Evolutionary conservation across 176 grass and related monocot species (phyloP).

Genomic region (Eleusine indica): DNA sequence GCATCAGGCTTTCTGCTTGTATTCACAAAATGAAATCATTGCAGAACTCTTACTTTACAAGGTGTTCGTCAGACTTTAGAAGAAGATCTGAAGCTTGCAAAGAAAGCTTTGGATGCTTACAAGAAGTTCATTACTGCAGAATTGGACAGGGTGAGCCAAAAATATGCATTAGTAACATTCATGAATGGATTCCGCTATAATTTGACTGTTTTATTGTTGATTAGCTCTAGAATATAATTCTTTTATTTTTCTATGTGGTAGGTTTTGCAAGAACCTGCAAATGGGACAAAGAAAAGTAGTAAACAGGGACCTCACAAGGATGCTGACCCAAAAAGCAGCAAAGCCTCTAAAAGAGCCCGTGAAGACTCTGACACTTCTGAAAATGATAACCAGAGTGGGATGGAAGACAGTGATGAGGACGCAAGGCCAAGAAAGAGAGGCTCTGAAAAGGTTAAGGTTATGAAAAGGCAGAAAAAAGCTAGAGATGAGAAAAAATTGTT

Average conservation of each 20-base stretch:
- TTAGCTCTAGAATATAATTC: conserved; percentile 22
- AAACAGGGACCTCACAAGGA: conserved; percentile 50
- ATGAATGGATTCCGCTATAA: conserved; percentile 18
- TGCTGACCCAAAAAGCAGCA: conserved; percentile 37
- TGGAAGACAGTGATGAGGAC: conserved; percentile 56
- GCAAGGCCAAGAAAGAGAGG: conserved; percentile 56
- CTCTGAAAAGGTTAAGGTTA: conserved; percentile 58
- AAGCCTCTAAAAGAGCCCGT: conserved; percentile 65
- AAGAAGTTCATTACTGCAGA: conserved; percentile 70
- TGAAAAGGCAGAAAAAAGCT: conserved; percentile 62
- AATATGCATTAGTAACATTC: conserved; percentile 17
- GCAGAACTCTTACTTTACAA: conserved; percentile 79
- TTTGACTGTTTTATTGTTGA: conserved; percentile 28
- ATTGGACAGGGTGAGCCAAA: conserved; percentile 64
- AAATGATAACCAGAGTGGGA: conserved; percentile 58
- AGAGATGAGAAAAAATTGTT: conserved; percentile 49
- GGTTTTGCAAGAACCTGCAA: conserved; percentile 74
- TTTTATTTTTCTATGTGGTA: conserved; percentile 39
- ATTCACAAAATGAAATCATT: conserved; percentile 48
- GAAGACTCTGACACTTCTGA: conserved; percentile 64
- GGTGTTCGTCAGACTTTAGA: conserved; percentile 88
- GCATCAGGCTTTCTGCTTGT: conserved; percentile 29
- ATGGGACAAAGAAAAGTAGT: conserved; percentile 61
- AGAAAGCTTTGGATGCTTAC: conserved; percentile 79
- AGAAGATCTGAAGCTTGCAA: conserved; percentile 80